Evolutionary conservation across 2,329 filamentous ascomycete species (phyloP), one percentile per base, ranked within the genome.

Genomic region (Tolypocladium inflatum): DNA sequence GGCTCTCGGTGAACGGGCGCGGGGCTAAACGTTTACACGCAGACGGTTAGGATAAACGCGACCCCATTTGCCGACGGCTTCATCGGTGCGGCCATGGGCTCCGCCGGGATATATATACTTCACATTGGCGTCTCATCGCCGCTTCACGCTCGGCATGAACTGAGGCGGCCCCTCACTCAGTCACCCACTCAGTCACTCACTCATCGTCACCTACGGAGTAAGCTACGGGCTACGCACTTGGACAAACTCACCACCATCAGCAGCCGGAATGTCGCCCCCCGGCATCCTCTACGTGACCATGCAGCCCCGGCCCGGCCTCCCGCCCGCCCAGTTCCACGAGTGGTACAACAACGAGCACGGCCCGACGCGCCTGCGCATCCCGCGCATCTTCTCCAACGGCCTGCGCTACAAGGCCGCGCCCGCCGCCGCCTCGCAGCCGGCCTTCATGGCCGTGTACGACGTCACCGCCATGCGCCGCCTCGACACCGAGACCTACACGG

Each of bases 341-440:
- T 93, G 90, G 89, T 96, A 96, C 78, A 92, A 95, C 76, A 94
- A 91, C 72, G 91, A 96, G 76, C 91, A 96, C 74, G 91, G 91
- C 57, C 91, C 91, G 21, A 83, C 86, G 19, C 87, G 91, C 54
- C 81, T 95, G 8, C 87, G 90, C 54, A 76, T 95, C 17, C 84
- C 89, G 4, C 85, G 88, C 65, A 85, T 92, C 68, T 84, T 85
- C 68, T 70, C 75, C 64, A 94, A 90, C 70, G 91, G 91, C 59
- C 86, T 94, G 65, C 87, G 91, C 50, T 96, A 91, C 74, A 81
- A 79, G 33, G 87, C 89, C 10, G 81, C 76, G n/a, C 21, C n/a
- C 19, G 89, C 93, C 69, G 74, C 77, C 55, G 60, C 77, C 62
- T 90, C 74, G 63, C 62, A 78, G 63, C 90, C 89, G 1, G 80